Evolutionary conservation across 2,329 filamentous ascomycete species (phyloP), one percentile per base, ranked within the genome.

Genomic region (Colletotrichum graminicola): DNA sequence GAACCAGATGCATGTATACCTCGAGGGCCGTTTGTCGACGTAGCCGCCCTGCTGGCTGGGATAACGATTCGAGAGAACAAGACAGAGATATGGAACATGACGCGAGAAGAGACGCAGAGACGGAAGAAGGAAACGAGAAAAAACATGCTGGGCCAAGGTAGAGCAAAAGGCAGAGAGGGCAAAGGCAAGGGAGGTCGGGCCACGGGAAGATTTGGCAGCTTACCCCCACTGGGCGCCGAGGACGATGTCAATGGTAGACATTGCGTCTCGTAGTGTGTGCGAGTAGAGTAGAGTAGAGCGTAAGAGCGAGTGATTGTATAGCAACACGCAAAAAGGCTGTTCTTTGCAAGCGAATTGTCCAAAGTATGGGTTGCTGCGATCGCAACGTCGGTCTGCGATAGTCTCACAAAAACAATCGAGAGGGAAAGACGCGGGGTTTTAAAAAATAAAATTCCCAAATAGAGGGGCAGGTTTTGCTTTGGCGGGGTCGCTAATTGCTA

Each of bases 201-300:
- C 34, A 69, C 62, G 65, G n/a, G 63, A 36, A 74, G 34, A 41
- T 41, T 69, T n/a, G 66, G 52, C 61, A 66, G 78, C 79, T 73
- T 76, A 81, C 80, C 80, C 79, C 80, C 69, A 82, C 78, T 82
- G 80, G 73, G 80, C 75, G 66, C 80, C 80, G 59, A 82, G 76
- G 76, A 81, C 78, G 54, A 80, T 74, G 18, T 76, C 78, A 74
- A 79, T 79, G 59, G 78, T 74, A 41, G 69, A 60, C 69, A 72
- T 72, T 59, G 68, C 69, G 65, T 63, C 54, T 49, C 57, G 54
- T 60, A 43, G 54, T 32, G 34, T 45, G 12, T 41, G 10, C 14
- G 26, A 36, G 26, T 29, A 32, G 47, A 45, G 26, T 55, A 43
- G 54, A 66, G 43, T 45, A 45, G 21, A 45, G 43, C 3, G 43